These are phyloP conservation scores for Colletotrichum cordylinicola DNA, from an alignment of 2,329 filamentous ascomycete genomes.

Conservation along the genomic window DNA sequence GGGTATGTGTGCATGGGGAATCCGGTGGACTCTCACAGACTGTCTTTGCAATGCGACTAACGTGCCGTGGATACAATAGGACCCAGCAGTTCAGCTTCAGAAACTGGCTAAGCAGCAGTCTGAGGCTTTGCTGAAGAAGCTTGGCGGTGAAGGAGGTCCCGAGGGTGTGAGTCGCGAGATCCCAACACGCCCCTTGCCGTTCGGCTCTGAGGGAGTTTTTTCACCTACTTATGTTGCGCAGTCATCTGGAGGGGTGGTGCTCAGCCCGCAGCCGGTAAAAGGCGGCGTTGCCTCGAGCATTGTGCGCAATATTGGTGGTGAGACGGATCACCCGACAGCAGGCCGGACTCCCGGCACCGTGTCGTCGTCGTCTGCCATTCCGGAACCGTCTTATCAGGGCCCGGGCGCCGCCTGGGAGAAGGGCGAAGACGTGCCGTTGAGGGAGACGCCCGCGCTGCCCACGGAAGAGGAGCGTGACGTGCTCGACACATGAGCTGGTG, in stretches of 20 bases:
- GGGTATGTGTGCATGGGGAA: constrained; percentile 79
- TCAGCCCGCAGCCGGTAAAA: constrained; percentile 50
- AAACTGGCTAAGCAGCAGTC: constrained; percentile 72
- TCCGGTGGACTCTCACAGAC: constrained; percentile 53
- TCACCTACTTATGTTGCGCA: constrained; percentile 52
- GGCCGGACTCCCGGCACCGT: neutral
- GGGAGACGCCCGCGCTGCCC: constrained; percentile 41
- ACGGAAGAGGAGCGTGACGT: constrained; percentile 47
- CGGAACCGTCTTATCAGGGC: constrained; percentile 54
- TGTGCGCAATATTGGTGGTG: constrained; percentile 34
- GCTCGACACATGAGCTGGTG: constrained; percentile 36
- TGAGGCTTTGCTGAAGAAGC: constrained; percentile 61
- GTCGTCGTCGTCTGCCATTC: constrained; percentile 30
- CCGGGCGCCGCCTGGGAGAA: constrained; percentile 59
- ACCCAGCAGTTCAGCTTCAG: constrained; percentile 73
- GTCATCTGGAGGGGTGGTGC: constrained; percentile 34
- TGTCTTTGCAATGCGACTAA: constrained; percentile 64
- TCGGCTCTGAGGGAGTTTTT: constrained; percentile 54
- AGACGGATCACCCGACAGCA: constrained; percentile 6
- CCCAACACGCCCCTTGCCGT: constrained; percentile 55
- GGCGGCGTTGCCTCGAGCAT: constrained; percentile 39
- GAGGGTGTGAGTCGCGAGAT: constrained; percentile 45
- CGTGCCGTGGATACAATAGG: constrained; percentile 59
- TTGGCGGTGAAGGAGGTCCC: constrained; percentile 41
- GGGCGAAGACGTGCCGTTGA: constrained; percentile 44